Evolutionary conservation across 2,329 filamentous ascomycete genomes (phyloP), one percentile per base, ranked within the genome.

Genomic region (Sarocladium strictum): DNA sequence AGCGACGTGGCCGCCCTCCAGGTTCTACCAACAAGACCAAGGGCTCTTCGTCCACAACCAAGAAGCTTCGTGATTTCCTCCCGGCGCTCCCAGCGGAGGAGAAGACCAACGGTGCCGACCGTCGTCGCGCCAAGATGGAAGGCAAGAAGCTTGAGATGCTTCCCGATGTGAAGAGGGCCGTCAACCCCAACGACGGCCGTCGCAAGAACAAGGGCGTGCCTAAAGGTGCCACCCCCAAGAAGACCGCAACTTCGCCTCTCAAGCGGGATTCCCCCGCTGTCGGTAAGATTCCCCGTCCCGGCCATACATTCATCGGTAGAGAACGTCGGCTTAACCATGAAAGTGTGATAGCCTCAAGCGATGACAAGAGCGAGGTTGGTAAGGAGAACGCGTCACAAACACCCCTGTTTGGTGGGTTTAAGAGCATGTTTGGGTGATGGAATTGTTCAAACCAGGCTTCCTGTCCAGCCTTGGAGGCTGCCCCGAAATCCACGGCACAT

Each of bases 1-100:
- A 53, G 50, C 32, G 26, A 2, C 53, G 56, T 41, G 56, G 56
- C 15, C 47, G 56, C 3, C 50, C 50, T 40, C 50, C 50, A 11
- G 50, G 50, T 27, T 38, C 50, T 4, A 29, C 21, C 2, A 53
- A 53, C 50, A 53, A 53, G 33, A 7, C 33, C 50, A 53, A 49
- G 43, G 15, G 10, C 10, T 27, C 47, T 11, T 51, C 47, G 7
- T 32, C 26, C 3, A 17, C 47, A 7, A 29, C 47, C 7, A 51
- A 51, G 27, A 33, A 15, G 17, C 43, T 49, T n/a, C 43, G 43
- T 19, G 47, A 51, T 5, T 51, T 51, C 27, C 47, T 51, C 23
- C 47, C 50, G 21, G 50, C 50, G 9, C 27, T 53, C n/a, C 27
- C 32, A 3, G 6, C 50, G n/a, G n/a, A 38, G 33, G 50, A 53